Evolutionary conservation across 202 grass and related monocot species (phyloP), one percentile per base, ranked within the genome.

Genomic region (Panicum hallii): DNA sequence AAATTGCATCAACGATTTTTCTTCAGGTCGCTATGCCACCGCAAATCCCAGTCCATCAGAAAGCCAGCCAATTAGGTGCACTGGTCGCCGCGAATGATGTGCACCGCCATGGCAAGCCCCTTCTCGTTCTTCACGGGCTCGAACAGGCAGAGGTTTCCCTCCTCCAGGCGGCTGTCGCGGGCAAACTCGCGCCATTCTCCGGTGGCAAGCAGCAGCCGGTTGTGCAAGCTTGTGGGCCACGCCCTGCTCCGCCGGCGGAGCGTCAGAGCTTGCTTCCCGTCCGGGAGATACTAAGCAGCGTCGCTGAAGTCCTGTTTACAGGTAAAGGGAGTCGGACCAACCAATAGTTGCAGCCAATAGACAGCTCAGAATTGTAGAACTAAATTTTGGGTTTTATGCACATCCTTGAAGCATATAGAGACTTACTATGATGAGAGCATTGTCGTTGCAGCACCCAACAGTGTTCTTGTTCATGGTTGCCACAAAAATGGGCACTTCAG

Each of bases 181-280:
- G 9, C 76, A 12, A 79, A 50, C 57, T 50, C 16, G 1, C 60
- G 60, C 44, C 44, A 79, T 4, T 20, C 76, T 79, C 60, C 60
- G 1, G 54, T 14, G 67, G 20, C 22, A 48, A 50, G 70, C 70
- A 77, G 61, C 55, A 26, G 55, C 40, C 40, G 40, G 40, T 60
- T 17, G 74, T 43, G 74, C 55, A 77, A 15, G 6, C 8, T 22
- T 8, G 55, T 14, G 12, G 11, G 3, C 74, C 74, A 77, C 7
- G 38, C 40, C 74, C 38, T 77, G 38, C 74, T 22, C 6, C 19
- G 6, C 36, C 38, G 20, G 28, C 41, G 20, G 54, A 77, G 54
- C 12, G 0, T 77, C 74, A 77, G 74, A 43, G n/a, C 4, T 62
- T 77, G 55, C 74, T 77, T 77, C 54, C 74, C 74, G 13, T 45